Evolutionary conservation across 2,329 filamentous ascomycete species (phyloP).

Genomic region (Cladosporium cucumerinum): DNA sequence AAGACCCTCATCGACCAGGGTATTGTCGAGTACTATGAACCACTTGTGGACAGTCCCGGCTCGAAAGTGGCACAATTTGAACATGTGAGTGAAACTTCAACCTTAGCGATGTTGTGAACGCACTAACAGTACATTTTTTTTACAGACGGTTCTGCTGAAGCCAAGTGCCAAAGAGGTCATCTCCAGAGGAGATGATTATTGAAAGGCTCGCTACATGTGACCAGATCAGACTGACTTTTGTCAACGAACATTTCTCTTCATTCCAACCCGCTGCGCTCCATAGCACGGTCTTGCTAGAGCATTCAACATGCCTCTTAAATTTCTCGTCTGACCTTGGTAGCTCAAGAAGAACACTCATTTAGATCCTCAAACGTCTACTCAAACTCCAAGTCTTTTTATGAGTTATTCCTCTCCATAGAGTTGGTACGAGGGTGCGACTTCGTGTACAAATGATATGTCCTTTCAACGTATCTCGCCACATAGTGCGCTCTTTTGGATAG

Average conservation of each 20-base stretch:
- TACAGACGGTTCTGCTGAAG: slow-evolving; percentile 45
- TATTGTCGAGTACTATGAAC: slow-evolving; percentile 87
- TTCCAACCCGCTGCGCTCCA: not conserved
- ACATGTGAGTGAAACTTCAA: slow-evolving; percentile 64
- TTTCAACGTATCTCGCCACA: not conserved
- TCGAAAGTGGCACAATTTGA: slow-evolving; percentile 93
- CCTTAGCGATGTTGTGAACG: not conserved
- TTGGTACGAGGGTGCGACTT: no score
- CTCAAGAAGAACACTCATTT: not conserved
- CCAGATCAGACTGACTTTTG: not conserved
- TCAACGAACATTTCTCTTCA: not conserved
- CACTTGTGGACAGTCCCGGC: slow-evolving; percentile 86
- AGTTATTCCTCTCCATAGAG: not conserved
- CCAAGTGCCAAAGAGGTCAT: slow-evolving; percentile 42
- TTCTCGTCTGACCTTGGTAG: not conserved
- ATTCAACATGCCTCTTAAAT: not conserved
- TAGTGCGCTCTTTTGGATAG: not conserved
- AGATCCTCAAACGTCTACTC: not conserved
- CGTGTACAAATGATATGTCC: no score
- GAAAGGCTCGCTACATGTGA: not conserved
- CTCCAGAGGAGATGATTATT: slow-evolving; percentile 40
- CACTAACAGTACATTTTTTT: not conserved
- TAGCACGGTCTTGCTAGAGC: not conserved
- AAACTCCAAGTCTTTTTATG: not conserved
- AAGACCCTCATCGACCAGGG: slow-evolving; percentile 80